Evolutionary conservation across 257 asterid genomes (phyloP).

Genomic region (Vinca minor): DNA sequence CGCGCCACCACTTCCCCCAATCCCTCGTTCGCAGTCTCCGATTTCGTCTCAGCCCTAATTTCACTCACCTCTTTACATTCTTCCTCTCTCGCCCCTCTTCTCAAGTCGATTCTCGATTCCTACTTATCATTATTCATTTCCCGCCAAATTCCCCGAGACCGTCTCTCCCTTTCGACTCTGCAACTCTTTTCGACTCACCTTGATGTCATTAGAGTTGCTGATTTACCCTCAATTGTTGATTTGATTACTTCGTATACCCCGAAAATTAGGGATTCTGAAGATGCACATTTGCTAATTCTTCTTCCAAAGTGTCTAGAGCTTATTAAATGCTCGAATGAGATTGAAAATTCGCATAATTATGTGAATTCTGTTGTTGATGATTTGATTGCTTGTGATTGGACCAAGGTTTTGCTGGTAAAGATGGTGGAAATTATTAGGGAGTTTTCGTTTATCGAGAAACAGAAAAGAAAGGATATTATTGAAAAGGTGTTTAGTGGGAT

Average conservation of each 20-base stretch:
- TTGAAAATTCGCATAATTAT: slow-evolving; percentile 38
- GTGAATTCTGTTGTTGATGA: slow-evolving; percentile 42
- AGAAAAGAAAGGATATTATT: slow-evolving; percentile 45
- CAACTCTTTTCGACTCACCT: slow-evolving; percentile 55
- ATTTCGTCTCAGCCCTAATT: slow-evolving; percentile 51
- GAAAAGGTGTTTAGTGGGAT: slow-evolving; percentile 52
- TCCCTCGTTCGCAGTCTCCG: slow-evolving; percentile 44
- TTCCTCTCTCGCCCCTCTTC: slow-evolving; percentile 44
- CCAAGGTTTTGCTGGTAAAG: slow-evolving; percentile 56
- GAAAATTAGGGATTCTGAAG: slow-evolving; percentile 41
- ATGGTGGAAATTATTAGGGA: slow-evolving; percentile 61
- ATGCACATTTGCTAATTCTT: slow-evolving; percentile 47
- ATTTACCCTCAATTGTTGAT: slow-evolving; percentile 31
- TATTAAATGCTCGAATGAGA: slow-evolving; percentile 44
- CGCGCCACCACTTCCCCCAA: slow-evolving; percentile 43
- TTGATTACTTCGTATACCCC: slow-evolving; percentile 38
- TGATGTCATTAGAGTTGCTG: slow-evolving; percentile 31
- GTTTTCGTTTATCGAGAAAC: slow-evolving; percentile 44
- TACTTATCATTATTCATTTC: slow-evolving; percentile 54
- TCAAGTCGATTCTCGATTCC: slow-evolving; percentile 42
- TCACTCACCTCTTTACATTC: slow-evolving; percentile 48
- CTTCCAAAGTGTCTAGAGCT: slow-evolving; percentile 57
- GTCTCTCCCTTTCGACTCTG: slow-evolving; percentile 38
- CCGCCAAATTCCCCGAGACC: slow-evolving; percentile 50
- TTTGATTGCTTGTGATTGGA: slow-evolving; percentile 47